Conservation (phyloP, 257 asterid species). For the Coffea canephora region DNA sequence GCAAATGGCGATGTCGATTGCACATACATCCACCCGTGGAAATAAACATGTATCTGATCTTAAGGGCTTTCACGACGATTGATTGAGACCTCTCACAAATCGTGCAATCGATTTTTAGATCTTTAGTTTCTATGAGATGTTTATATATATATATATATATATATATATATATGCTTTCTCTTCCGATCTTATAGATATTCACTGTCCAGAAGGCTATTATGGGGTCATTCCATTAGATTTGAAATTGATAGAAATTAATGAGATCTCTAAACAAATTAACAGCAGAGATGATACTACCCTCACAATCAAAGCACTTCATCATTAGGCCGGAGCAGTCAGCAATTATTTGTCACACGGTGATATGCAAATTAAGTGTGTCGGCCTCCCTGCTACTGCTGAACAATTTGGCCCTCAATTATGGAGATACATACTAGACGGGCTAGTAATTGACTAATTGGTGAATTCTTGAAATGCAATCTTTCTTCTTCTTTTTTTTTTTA, state of each 20-base stretch:
- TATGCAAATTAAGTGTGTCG: no score
- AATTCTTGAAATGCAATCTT: background rate
- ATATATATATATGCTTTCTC: background rate
- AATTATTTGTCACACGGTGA: no score
- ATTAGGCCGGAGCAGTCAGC: background rate
- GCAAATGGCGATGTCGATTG: slow-evolving; percentile 7
- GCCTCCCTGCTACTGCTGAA: background rate
- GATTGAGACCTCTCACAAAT: slow-evolving; percentile 13
- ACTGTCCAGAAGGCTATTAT: background rate
- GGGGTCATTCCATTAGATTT: background rate
- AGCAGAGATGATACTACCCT: background rate
- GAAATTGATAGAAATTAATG: background rate
- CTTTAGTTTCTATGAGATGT: background rate
- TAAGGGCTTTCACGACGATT: background rate
- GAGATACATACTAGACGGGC: background rate
- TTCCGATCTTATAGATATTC: background rate
- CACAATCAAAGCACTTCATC: background rate
- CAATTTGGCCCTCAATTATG: background rate
- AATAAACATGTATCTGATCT: background rate
- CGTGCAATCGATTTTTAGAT: slow-evolving; percentile 3
- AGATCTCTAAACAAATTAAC: background rate
- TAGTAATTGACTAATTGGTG: background rate
- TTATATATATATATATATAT: no score
- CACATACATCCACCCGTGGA: background rate
- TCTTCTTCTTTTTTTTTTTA: no score